phyloP scores from a whole-genome alignment of 192 early-diverging fungal genomes.

The Umbelopsis sp. region DNA sequence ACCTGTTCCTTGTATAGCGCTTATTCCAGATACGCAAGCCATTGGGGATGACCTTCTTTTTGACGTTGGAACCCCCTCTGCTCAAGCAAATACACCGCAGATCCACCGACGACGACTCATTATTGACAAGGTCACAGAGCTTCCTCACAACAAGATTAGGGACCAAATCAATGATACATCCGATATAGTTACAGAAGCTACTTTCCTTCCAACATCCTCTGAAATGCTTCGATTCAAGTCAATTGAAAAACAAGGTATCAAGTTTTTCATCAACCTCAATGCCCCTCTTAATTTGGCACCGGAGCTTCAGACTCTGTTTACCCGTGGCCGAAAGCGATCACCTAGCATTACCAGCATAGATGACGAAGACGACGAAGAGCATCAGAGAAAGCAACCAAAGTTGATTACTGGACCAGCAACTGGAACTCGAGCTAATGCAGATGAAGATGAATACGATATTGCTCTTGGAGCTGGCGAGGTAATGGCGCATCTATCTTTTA shows the following conservation, averaged over 20 bases:
- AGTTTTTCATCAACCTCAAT: slow-evolving; percentile 38
- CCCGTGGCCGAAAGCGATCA: slow-evolving; percentile 29
- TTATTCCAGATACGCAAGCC: background rate
- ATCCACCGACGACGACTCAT: slow-evolving; percentile 56
- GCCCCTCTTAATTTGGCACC: slow-evolving; percentile 30
- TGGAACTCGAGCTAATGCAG: slow-evolving; percentile 14
- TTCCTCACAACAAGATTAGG: slow-evolving; percentile 55
- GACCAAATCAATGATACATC: slow-evolving; percentile 57
- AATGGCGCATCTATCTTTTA: background rate
- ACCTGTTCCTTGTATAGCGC: background rate
- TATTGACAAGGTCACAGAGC: slow-evolving; percentile 70
- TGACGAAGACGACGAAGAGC: background rate
- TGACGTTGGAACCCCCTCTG: slow-evolving; percentile 4
- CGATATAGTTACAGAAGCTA: slow-evolving; percentile 51
- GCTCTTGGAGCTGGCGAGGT: background rate
- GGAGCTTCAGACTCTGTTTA: slow-evolving; percentile 39
- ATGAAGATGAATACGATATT: background rate
- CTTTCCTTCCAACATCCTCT: slow-evolving; percentile 44
- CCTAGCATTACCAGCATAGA: background rate
- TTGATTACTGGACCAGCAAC: slow-evolving; percentile 36
- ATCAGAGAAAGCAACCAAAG: slow-evolving; percentile 6
- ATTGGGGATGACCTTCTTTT: slow-evolving; percentile 8
- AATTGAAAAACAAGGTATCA: slow-evolving; percentile 37
- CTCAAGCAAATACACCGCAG: slow-evolving; percentile 18
- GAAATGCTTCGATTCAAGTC: slow-evolving; percentile 42